A percentile compares a stretch with the other conserved stretches of the same genome.
Conservation (phyloP, 1,139 yeast genomes). For the Geotrichum europaeum region DNA sequence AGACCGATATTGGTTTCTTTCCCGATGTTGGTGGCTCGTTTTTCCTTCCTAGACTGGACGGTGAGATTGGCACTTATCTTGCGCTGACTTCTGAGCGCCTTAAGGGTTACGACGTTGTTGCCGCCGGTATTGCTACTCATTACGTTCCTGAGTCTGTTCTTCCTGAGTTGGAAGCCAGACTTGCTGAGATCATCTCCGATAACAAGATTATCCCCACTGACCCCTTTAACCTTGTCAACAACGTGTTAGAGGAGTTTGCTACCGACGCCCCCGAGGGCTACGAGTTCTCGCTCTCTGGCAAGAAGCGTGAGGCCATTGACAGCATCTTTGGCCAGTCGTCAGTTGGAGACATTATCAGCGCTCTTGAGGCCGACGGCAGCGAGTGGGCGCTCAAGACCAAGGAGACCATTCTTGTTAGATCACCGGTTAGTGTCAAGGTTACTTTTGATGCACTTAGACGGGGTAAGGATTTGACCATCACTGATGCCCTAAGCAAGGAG, state of each 20-base stretch:
- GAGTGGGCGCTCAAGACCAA: slow-evolving; percentile 59
- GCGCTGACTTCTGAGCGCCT: slow-evolving; percentile 82
- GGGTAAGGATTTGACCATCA: slow-evolving; percentile 55
- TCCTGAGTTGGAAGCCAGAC: slow-evolving; percentile 55
- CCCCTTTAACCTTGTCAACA: background rate
- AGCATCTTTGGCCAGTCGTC: slow-evolving; percentile 54
- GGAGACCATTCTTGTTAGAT: slow-evolving; percentile 51
- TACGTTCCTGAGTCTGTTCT: slow-evolving; percentile 65
- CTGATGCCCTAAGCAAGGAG: slow-evolving; percentile 66
- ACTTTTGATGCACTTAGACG: slow-evolving; percentile 64
- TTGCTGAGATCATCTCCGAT: slow-evolving; percentile 43
- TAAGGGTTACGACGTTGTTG: slow-evolving; percentile 70
- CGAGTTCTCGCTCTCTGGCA: slow-evolving; percentile 52
- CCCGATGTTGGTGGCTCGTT: slow-evolving; percentile 95
- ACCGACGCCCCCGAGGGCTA: slow-evolving; percentile 62
- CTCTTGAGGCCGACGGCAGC: slow-evolving; percentile 49
- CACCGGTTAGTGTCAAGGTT: slow-evolving; percentile 74
- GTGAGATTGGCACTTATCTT: slow-evolving; percentile 75
- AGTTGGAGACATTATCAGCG: slow-evolving; percentile 56
- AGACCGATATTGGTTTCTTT: slow-evolving; percentile 92
- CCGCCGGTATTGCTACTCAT: slow-evolving; percentile 87
- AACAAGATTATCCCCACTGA: slow-evolving; percentile 22
- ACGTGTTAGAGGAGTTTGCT: slow-evolving; percentile 53
- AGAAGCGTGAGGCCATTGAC: slow-evolving; percentile 59
- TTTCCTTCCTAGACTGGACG: slow-evolving; percentile 77